Evolutionary conservation across 495 filamentous ascomycete genomes (phyloP).

Genomic region (Sporormia fimetaria): DNA sequence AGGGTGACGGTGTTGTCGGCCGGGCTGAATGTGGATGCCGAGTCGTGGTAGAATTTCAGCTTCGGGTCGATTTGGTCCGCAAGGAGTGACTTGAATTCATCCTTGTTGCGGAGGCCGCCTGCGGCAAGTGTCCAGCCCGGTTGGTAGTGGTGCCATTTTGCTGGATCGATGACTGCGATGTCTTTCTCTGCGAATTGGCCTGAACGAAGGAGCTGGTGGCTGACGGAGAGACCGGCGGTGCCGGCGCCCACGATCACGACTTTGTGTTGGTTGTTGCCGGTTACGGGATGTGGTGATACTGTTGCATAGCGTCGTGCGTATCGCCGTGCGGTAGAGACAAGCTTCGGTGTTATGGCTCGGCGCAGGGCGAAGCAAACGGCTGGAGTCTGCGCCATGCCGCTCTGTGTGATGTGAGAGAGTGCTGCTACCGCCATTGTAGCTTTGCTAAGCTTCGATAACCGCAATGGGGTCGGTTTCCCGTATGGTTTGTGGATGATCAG

Average conservation of each 20-base stretch:
- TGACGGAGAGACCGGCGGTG: constrained; percentile 49
- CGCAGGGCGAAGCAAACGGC: no score
- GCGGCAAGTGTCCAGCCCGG: constrained; percentile 62
- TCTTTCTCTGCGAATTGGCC: constrained; percentile 47
- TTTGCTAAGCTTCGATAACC: no score
- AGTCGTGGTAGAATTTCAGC: constrained; percentile 48
- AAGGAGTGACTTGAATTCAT: constrained; percentile 44
- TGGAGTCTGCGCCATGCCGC: no score
- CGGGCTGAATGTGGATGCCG: constrained; percentile 43
- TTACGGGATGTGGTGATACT: constrained; percentile 34
- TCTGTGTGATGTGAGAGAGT: no score
- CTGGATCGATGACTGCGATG: constrained; percentile 55
- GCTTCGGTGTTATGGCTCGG: no score
- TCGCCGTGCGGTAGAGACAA: no score
- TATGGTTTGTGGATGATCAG: no score
- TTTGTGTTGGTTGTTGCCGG: no score
- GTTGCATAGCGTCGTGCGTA: constrained; percentile 31
- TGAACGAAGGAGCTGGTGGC: constrained; percentile 49
- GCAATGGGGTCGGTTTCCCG: no score
- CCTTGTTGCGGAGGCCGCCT: constrained; percentile 49
- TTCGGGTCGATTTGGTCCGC: constrained; percentile 45
- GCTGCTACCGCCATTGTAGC: no score
- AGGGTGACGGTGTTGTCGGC: constrained; percentile 49
- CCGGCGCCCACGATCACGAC: constrained; percentile 56
- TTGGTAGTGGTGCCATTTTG: constrained; percentile 57